A percentile compares a stretch with the other conserved stretches of the same genome.
Conservation (phyloP, 495 filamentous ascomycete genomes). For the Aspergillus haitiensis region DNA sequence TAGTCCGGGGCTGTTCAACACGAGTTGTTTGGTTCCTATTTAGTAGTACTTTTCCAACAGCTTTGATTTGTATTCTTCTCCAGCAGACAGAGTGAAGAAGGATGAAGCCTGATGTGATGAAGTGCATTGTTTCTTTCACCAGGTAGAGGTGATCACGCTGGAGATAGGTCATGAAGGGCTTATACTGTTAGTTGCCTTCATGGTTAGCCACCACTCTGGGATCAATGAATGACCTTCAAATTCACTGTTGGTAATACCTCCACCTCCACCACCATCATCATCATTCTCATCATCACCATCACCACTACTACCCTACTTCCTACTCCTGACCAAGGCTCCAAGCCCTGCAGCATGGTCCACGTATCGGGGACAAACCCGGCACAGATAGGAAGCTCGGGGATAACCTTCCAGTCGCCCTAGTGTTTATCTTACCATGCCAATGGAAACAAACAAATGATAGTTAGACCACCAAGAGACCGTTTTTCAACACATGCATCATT, state of each 20-base stretch:
- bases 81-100: not conserved
- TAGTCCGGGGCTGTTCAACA: not conserved
- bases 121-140: not conserved
- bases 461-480: not conserved
- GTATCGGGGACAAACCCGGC: not conserved
- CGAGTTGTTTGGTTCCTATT: slow-evolving; percentile 1
- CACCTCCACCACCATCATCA: too few species aligned
- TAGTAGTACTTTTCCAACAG: not conserved
- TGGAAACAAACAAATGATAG: not conserved
- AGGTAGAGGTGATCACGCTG: not conserved
- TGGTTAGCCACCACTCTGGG: not conserved
- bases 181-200: not conserved
- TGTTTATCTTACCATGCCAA: not conserved
- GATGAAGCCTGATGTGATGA: not conserved
- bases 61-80: not conserved
- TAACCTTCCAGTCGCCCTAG: not conserved
- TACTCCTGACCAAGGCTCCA: not conserved
- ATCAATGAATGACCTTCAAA: too few species aligned
- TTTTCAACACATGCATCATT: too few species aligned
- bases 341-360: not conserved
- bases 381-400: not conserved
- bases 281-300: not conserved
- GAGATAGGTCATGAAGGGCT: not conserved
- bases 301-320: not conserved
- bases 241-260: too few species aligned